Conservation (phyloP, 192 early-diverging fungal species). For the Coemansia sp. region DNA sequence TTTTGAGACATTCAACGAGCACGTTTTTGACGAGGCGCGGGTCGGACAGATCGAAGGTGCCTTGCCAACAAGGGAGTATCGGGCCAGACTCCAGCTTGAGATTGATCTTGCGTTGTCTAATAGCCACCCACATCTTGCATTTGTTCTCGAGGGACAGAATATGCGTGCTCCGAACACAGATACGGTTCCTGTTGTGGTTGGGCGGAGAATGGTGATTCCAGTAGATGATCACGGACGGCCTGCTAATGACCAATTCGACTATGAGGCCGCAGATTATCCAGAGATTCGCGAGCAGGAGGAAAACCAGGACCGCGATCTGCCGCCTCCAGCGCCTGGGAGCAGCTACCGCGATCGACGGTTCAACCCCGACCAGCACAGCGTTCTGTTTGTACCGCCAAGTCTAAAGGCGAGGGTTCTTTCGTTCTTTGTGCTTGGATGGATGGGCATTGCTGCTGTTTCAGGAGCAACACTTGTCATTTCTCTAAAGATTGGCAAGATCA, state of each 20-base stretch:
- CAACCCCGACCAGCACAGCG: constrained; percentile 60
- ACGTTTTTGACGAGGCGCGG: constrained; percentile 24
- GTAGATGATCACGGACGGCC: constrained; percentile 62
- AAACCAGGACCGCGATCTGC: constrained; percentile 27
- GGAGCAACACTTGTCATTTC: constrained; percentile 56
- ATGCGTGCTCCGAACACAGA: constrained; percentile 86
- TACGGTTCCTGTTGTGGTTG: constrained; percentile 76
- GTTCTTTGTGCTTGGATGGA: constrained; percentile 37
- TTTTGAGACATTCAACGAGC: constrained; percentile 26
- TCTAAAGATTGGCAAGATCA: constrained; percentile 52
- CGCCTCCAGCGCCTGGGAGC: constrained; percentile 35
- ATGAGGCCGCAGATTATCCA: constrained; percentile 61
- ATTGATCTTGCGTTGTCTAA: constrained; percentile 51
- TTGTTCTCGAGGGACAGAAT: constrained; percentile 64
- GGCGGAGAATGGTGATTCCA: constrained; percentile 79
- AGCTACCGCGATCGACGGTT: constrained; percentile 59
- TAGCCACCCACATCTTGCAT: constrained; percentile 52
- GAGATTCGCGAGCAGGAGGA: constrained; percentile 25
- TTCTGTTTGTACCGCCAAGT: constrained; percentile 78
- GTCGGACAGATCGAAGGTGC: constrained; percentile 9
- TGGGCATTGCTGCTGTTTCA: constrained; percentile 36
- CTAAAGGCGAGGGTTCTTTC: constrained; percentile 18
- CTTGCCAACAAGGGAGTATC: constrained; percentile 30
- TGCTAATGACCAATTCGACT: constrained; percentile 58
- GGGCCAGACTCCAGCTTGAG: constrained; percentile 23